These are phyloP conservation scores for Sordariomycetes sp. DNA, from an alignment of 2,329 filamentous ascomycete genomes.

Conservation along the genomic window DNA sequence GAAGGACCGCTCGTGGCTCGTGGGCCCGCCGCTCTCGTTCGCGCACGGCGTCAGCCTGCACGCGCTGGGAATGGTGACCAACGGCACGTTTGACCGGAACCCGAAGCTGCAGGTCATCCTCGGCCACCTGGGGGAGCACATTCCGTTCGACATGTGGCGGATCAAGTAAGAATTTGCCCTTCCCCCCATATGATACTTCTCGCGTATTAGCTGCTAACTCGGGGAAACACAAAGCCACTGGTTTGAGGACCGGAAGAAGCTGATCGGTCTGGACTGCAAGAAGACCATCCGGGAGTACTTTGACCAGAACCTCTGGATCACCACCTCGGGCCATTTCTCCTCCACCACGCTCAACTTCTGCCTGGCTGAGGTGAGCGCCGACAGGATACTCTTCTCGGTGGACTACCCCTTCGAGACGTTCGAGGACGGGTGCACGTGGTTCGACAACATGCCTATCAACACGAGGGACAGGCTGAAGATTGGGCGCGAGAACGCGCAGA, in stretches of 20 bases:
- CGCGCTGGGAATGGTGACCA: conserved; percentile 37
- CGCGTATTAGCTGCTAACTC: not conserved
- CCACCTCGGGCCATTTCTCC: conserved; percentile 45
- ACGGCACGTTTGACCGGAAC: conserved; percentile 37
- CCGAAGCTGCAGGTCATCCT: conserved; percentile 33
- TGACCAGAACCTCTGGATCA: conserved; percentile 43
- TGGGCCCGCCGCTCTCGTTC: conserved; percentile 49
- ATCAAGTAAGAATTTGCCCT: conserved; percentile 19
- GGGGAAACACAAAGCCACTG: conserved; percentile 21
- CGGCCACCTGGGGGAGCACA: conserved; percentile 36
- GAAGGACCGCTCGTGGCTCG: conserved; percentile 46
- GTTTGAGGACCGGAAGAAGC: conserved; percentile 45
- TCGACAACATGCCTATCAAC: conserved; percentile 23
- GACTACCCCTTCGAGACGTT: conserved; percentile 42
- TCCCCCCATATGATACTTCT: not conserved
- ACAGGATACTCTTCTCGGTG: conserved; percentile 39
- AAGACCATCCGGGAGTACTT: conserved; percentile 42
- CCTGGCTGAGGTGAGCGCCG: conserved; percentile 34
- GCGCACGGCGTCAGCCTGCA: conserved; percentile 50
- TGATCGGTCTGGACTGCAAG: conserved; percentile 35
- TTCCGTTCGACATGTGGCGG: conserved; percentile 37
- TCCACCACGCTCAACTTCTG: conserved; percentile 39
- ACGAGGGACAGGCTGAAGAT: conserved; percentile 24
- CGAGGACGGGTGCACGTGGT: conserved; percentile 28
- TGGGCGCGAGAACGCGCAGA: conserved; percentile 30